Evolutionary conservation across 1,139 yeast species (phyloP), one percentile per base, ranked within the genome.

Genomic region (Geotrichum klebahnii): DNA sequence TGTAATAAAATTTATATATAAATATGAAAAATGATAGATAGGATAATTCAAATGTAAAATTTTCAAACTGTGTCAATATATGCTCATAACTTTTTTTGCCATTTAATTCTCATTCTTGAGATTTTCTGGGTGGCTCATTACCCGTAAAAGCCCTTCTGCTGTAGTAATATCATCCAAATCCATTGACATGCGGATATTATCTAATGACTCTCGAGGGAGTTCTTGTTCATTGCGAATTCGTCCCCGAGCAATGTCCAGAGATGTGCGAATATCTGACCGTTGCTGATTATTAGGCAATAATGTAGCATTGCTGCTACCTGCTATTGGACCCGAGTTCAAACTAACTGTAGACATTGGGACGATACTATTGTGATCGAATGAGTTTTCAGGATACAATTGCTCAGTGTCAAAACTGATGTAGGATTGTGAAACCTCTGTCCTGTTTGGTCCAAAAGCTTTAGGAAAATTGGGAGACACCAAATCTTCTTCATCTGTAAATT

Each of bases 101-200:
- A 10, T 26, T 8, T 6, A 8, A 26, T 26, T 26, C 9, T 10
- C 10, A 37, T 37, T 8, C 10, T 37, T 37, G 10, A 8, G 29
- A 33, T 40, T 43, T n/a, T n/a, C n/a, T n/a, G n/a, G n/a, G n/a
- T n/a, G n/a, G 24, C 47, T 40, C 39, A 26, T 45, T 45, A 43
- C 59, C 51, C 55, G 50, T 60, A 60, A 58, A 41, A 62, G 48
- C 19, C 60, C 59, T 33, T 61, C 63, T 3, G 66, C 66, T 2
- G 65, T 61, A 6, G 65, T 61, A 24, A 62, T 42, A 36, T 61
- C 66, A 10, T 53, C 50, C 8, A 61, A 36, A 24, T 62, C 66
- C 60, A 60, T 57, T n/a, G 62, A 58, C n/a, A 62, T 56, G 24
- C 66, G 55, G 16, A 62, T 53, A 17, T 55, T 55, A 9, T 62